Conservation (phyloP, 768 basidiomycete genomes). For the Boletus coccyginus region DNA sequence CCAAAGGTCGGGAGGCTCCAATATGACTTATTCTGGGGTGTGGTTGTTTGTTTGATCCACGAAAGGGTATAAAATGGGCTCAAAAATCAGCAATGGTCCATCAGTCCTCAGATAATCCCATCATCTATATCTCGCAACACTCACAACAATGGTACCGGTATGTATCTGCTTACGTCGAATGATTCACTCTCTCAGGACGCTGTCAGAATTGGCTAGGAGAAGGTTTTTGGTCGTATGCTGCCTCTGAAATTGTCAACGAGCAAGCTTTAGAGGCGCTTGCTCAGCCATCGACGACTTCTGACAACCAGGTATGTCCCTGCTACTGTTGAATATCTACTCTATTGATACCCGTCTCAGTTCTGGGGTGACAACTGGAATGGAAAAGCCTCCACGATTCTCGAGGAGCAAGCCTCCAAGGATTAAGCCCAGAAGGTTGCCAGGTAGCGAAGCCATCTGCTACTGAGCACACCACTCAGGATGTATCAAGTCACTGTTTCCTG, state of each 20-base stretch:
- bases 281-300: background rate
- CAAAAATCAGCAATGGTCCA: no score
- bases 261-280: background rate
- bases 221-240: no score
- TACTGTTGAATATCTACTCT: background rate
- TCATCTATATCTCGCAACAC: no score
- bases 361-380: background rate
- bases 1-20: no score
- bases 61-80: no score
- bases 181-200: no score
- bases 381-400: background rate
- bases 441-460: background rate
- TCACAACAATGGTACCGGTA: no score
- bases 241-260: background rate
- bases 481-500: background rate
- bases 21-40: no score
- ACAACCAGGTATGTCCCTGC: background rate
- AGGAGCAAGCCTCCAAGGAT: background rate
- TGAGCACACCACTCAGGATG: background rate
- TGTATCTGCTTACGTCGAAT: no score
- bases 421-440: background rate
- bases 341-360: background rate
- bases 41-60: no score
- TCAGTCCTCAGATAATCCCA: no score
- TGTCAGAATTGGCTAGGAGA: no score